phyloP scores from a whole-genome alignment of 306 rosid genomes.

The Coriaria nepalensis region DNA sequence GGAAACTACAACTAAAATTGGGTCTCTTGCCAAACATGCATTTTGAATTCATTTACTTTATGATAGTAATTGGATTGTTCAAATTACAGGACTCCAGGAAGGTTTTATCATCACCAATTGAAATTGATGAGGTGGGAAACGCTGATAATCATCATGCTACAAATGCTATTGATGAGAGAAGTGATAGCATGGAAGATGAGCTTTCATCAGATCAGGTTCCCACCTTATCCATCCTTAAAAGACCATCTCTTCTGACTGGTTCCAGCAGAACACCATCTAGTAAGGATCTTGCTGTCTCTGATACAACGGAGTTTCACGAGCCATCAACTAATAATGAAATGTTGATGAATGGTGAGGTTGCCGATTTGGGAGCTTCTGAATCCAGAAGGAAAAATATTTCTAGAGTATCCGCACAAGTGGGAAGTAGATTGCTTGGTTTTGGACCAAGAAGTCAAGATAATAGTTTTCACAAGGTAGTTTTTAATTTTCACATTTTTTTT shows the following conservation, averaged over 20 bases:
- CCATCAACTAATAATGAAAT: slow-evolving; percentile 32
- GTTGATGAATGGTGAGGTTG: slow-evolving; percentile 45
- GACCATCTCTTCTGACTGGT: slow-evolving; percentile 37
- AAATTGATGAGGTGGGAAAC: slow-evolving; percentile 30
- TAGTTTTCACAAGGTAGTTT: slow-evolving; percentile 63
- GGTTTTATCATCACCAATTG: slow-evolving; percentile 29
- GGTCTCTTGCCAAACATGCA: slow-evolving; percentile 15
- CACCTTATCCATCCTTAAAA: slow-evolving; percentile 57
- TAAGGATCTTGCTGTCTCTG: slow-evolving; percentile 34
- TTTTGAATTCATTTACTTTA: slow-evolving; percentile 15
- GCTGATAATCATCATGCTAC: slow-evolving; percentile 36
- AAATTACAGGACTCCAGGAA: slow-evolving; percentile 44
- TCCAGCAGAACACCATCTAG: slow-evolving; percentile 31
- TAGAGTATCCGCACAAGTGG: slow-evolving; percentile 29
- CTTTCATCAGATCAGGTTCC: slow-evolving; percentile 55
- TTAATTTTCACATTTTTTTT: too few species aligned
- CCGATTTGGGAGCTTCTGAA: slow-evolving; percentile 47
- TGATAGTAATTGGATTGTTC: slow-evolving; percentile 19
- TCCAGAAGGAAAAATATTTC: slow-evolving; percentile 23
- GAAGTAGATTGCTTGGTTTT: slow-evolving; percentile 50
- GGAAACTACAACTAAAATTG: background rate
- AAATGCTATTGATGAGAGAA: slow-evolving; percentile 31
- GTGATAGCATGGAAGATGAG: slow-evolving; percentile 34
- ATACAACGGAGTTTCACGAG: slow-evolving; percentile 30
- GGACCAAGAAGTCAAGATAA: slow-evolving; percentile 56